Evolutionary conservation across 345 rosid genomes (phyloP).

Genomic region (Erucastrum elatum): DNA sequence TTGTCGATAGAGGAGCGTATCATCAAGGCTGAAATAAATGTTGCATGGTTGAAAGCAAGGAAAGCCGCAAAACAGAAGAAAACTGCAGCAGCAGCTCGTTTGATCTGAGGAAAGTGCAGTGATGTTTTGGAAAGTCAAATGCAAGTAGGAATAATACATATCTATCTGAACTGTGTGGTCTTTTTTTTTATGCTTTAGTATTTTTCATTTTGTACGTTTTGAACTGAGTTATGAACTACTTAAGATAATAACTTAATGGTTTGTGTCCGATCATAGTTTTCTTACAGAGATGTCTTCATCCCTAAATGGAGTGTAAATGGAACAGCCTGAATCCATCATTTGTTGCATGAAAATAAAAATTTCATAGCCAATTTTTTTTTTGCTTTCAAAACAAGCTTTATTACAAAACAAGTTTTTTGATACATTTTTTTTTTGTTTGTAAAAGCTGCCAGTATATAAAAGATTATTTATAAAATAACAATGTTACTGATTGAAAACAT

Average conservation of each 20-base stretch:
- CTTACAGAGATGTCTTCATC: too few species aligned
- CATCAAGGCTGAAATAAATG: neutral
- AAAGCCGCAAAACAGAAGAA: neutral
- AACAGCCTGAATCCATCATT: too few species aligned
- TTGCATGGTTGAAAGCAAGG: constrained; percentile 8
- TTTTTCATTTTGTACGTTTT: neutral
- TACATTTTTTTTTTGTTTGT: too few species aligned
- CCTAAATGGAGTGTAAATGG: too few species aligned
- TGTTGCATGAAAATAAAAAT: too few species aligned
- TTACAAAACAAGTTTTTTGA: too few species aligned
- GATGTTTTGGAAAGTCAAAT: neutral
- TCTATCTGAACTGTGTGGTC: neutral
- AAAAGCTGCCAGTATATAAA: too few species aligned
- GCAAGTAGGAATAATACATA: neutral
- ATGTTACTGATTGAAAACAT: too few species aligned
- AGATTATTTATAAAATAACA: too few species aligned
- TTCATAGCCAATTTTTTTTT: too few species aligned
- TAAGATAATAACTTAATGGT: neutral
- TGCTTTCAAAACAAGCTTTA: too few species aligned
- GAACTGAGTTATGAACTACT: neutral
- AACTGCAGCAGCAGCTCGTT: constrained; percentile 5
- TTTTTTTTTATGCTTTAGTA: neutral
- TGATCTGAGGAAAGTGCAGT: neutral
- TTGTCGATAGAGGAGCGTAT: neutral
- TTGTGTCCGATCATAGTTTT: too few species aligned